Conservation (phyloP, 441 rosid genomes). For the Gossypium trilobum region DNA sequence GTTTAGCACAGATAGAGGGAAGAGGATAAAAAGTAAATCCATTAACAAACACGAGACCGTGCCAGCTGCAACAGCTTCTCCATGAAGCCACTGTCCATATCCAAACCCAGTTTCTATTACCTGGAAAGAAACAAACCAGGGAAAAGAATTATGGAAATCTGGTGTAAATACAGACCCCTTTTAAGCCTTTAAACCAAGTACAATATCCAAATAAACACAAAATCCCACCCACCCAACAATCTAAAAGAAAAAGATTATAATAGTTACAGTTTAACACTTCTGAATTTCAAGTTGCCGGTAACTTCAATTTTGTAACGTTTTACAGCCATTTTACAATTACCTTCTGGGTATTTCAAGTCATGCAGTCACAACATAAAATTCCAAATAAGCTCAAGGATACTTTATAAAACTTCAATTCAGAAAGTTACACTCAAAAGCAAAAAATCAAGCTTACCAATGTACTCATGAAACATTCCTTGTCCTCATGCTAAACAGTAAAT, state of each 20-base stretch:
- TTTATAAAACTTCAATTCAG: no score
- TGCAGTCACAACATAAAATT: neutral
- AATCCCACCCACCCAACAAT: neutral
- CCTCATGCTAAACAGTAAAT: neutral
- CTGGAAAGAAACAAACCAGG: conserved; percentile 30
- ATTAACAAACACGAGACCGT: conserved; percentile 33
- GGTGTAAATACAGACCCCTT: neutral
- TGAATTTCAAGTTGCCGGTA: neutral
- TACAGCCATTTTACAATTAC: neutral
- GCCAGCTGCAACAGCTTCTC: conserved; percentile 98
- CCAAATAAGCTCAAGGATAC: neutral
- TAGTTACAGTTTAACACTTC: no score
- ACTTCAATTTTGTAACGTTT: neutral
- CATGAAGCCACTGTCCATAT: conserved; percentile 94
- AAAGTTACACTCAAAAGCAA: no score
- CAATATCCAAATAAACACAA: neutral
- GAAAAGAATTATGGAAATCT: neutral
- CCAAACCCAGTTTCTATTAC: conserved; percentile 92
- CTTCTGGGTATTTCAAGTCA: neutral
- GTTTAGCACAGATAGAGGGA: neutral
- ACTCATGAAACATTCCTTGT: neutral
- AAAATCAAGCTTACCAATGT: neutral
- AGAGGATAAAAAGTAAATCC: neutral
- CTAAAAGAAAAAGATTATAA: neutral
- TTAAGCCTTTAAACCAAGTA: neutral